phyloP scores from a whole-genome alignment of 768 basidiomycete species.

The Asterophora parasitica region DNA sequence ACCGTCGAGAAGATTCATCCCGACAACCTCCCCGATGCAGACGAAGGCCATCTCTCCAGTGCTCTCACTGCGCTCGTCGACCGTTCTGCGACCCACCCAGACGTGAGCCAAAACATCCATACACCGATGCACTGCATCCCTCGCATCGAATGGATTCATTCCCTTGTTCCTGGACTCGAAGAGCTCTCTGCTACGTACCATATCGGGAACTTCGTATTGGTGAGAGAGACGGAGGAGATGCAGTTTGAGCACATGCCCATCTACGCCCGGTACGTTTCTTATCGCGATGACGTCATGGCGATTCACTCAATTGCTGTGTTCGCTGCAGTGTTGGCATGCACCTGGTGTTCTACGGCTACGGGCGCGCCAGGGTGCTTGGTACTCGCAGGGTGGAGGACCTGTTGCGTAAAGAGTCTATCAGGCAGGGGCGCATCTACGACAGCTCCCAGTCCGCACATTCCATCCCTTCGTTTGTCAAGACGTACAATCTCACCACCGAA shows the following conservation, averaged over 20 bases:
- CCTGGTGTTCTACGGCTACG: conserved; percentile 59
- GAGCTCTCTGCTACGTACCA: conserved; percentile 48
- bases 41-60: conserved; percentile 25
- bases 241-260: conserved; percentile 76
- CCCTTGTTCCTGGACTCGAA: conserved; percentile 52
- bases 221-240: conserved; percentile 42
- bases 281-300: no score
- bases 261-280: conserved; percentile 41
- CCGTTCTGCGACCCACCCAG: conserved; percentile 25
- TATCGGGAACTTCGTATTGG: conserved; percentile 53
- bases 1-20: conserved; percentile 19
- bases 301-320: not conserved
- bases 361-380: conserved; percentile 45
- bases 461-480: conserved; percentile 52
- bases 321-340: conserved; percentile 61
- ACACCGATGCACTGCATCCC: conserved; percentile 24
- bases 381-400: conserved; percentile 43
- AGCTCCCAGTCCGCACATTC: conserved; percentile 43
- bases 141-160: conserved; percentile 36
- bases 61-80: conserved; percentile 33
- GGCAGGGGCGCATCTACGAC: conserved; percentile 57
- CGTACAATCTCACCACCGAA: conserved; percentile 47
- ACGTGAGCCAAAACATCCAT: conserved; percentile 29
- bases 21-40: conserved; percentile 31
- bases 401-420: conserved; percentile 51